Base-by-base conservation (phyloP, 768 basidiomycete species). In the Macrocybe gigantea region DNA sequence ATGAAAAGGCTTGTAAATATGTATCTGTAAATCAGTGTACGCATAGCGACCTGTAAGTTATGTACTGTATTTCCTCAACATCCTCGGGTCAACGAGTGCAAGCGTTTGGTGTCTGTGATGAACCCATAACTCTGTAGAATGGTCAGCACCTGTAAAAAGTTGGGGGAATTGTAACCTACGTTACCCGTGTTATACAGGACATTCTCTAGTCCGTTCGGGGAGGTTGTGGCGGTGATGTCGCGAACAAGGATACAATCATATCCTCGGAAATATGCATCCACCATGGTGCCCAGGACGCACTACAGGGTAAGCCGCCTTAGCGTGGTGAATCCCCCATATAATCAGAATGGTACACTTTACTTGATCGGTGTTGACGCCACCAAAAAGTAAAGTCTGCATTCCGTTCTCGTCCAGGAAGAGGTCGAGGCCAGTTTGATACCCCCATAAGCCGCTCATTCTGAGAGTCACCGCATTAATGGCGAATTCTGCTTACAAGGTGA, bases 361-460 rank as follows among this genome's bases (percentile, higher is more conserved):
- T 74, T 83, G 80, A 55, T 83, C 82, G 5, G 83, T 68, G 56
- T 84, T 85, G 12, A 85, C 83, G 31, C 82, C 83, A 31, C 77
- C 74, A 47, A 85, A 78, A 51, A 85, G 64, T 32, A 84, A 63
- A 1, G 79, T 82, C 7, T 68, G 79, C 49, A 84, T 74, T 35
- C 83, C 81, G 39, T 79, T 75, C 56, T 83, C 79, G 49, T 78
- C 67, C 37, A 85, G 71, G 58, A 79, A 83, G 34, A 83, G 61
- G 56, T 83, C 82, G 45, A 85, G 63, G 9, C 76, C 70, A n/a
- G 73, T 73, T 55, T 83, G 80, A 43, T 75, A 74, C 9, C 80
- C 81, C 82, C 80, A 85, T 14, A 85, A 53, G 10, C 74, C 83
- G 54, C 82, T 82, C 75, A 82, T 81, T 43, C 83, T 82, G 46